phyloP scores from a whole-genome alignment of 176 grass and related monocot species.

The Bothriochloa decipiens region DNA sequence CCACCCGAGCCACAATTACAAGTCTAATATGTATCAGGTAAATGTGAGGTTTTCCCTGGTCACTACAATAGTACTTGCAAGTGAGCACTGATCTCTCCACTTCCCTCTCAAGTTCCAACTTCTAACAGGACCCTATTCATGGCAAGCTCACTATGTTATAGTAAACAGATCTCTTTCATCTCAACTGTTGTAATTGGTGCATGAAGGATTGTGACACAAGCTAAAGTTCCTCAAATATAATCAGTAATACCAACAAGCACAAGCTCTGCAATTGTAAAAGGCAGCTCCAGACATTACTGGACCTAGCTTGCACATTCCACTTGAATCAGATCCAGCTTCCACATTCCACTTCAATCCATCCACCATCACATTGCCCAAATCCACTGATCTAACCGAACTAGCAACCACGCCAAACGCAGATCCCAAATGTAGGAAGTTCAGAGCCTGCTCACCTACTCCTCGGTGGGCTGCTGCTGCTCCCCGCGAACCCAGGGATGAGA shows the following conservation, averaged over 20 bases:
- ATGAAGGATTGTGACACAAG: not conserved
- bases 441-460: slow-evolving; percentile 51
- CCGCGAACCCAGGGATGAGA: slow-evolving; percentile 76
- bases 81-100: not conserved
- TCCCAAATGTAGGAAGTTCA: slow-evolving; percentile 32
- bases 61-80: not conserved
- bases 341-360: slow-evolving; percentile 25
- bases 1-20: not conserved
- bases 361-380: not conserved
- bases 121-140: not conserved
- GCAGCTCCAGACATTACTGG: not conserved
- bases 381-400: not conserved
- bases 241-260: not conserved
- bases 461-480: slow-evolving; percentile 52
- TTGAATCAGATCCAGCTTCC: slow-evolving; percentile 7
- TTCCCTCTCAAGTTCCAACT: not conserved
- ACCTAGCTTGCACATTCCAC: slow-evolving; percentile 33
- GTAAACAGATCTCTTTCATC: not conserved
- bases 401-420: slow-evolving; percentile 26
- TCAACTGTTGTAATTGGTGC: not conserved
- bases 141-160: not conserved
- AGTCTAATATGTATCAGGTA: slow-evolving; percentile 11
- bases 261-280: slow-evolving; percentile 10
- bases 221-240: not conserved
- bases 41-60: not conserved